A percentile compares a stretch with the other conserved stretches of the same genome.
phyloP scores from a whole-genome alignment of 1,284 basidiomycete genomes.

The Caloboletus inedulis region DNA sequence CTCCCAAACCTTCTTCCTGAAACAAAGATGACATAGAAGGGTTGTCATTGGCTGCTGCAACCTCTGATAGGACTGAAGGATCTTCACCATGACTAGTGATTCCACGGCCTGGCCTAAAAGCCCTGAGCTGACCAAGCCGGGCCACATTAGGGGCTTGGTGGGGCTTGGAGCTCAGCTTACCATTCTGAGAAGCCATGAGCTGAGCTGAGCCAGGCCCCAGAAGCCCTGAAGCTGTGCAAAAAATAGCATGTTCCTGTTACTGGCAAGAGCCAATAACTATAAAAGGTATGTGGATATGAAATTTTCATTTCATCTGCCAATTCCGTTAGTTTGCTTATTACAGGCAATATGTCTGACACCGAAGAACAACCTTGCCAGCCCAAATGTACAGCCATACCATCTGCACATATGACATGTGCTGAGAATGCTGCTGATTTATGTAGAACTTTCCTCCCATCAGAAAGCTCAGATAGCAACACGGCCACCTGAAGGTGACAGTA shows the following conservation, averaged over 20 bases:
- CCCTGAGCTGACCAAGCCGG: background rate
- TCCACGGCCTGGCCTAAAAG: background rate
- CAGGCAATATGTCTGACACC: background rate
- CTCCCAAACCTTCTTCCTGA: no score
- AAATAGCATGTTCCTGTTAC: background rate
- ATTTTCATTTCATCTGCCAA: background rate
- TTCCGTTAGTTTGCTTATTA: background rate
- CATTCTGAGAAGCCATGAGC: conserved; percentile 1
- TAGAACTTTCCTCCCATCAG: background rate
- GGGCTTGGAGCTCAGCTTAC: background rate
- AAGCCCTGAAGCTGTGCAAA: conserved; percentile 1
- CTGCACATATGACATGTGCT: background rate
- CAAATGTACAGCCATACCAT: background rate
- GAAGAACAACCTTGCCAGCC: background rate
- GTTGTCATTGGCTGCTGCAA: no score
- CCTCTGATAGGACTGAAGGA: no score
- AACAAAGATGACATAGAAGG: no score
- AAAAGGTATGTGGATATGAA: background rate
- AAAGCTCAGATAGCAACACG: background rate
- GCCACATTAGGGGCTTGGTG: background rate
- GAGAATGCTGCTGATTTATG: conserved; percentile 5
- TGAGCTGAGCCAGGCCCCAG: conserved; percentile 2
- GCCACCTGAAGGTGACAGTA: background rate
- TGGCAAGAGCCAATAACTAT: background rate
- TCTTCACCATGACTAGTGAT: no score